These are phyloP conservation scores for Candida dendrica DNA, from an alignment of 805 yeast genomes.

Conservation along the genomic window DNA sequence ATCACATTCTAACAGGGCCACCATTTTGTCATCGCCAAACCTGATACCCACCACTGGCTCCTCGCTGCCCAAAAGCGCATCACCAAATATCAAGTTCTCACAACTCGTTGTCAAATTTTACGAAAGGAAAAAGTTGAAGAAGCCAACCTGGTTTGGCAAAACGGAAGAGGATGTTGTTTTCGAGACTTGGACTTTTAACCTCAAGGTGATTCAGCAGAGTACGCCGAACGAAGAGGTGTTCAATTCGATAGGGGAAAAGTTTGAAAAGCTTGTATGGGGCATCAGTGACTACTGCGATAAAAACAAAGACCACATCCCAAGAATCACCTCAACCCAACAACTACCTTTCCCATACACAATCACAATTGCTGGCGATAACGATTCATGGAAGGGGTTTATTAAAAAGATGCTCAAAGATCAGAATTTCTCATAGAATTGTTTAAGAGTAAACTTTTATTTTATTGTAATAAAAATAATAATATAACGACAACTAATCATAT, in stretches of 20 bases:
- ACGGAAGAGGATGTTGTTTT: constrained; percentile 43
- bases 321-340: constrained; percentile 57
- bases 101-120: constrained; percentile 31
- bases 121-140: constrained; percentile 34
- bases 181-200: constrained; percentile 64
- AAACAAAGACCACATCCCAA: constrained; percentile 65
- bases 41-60: neutral
- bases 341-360: constrained; percentile 58
- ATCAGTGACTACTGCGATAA: constrained; percentile 48
- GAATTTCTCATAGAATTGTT: neutral
- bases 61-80: constrained; percentile 15
- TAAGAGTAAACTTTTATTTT: neutral
- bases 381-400: constrained; percentile 26
- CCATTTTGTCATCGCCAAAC: neutral
- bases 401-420: constrained; percentile 32
- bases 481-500: too few species aligned
- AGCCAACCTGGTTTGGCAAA: constrained; percentile 47
- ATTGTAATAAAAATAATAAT: neutral
- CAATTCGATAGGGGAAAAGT: constrained; percentile 27
- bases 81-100: constrained; percentile 19
- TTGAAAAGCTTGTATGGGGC: constrained; percentile 32
- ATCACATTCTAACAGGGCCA: neutral
- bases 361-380: constrained; percentile 21
- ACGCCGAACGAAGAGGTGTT: constrained; percentile 1
- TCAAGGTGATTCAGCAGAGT: constrained; percentile 31